Evolutionary conservation across 2,329 filamentous ascomycete genomes (phyloP), one percentile per base, ranked within the genome.

Genomic region (Alternaria conjuncta): DNA sequence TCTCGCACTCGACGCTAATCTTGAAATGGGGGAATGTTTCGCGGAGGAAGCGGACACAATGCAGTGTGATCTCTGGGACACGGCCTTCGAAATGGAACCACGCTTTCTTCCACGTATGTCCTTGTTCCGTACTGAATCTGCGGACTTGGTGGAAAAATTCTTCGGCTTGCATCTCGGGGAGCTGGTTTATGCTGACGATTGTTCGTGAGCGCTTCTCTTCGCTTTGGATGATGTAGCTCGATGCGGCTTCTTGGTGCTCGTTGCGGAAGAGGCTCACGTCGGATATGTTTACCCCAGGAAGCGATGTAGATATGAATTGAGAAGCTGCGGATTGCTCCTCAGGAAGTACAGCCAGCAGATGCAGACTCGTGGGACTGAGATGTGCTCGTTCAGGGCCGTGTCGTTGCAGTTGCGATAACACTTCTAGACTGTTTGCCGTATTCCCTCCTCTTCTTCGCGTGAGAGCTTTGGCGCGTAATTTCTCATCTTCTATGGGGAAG

Each of bases 1-100:
- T 93, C 80, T 93, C 91, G 45, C 91, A 81, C 78, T 93, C 91
- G 57, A 93, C 87, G 75, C 90, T 93, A 73, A 93, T 81, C 50
- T 72, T 83, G 50, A 83, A 81, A 5, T 70, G 25, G 83, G 80
- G 26, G 72, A 72, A 46, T 73, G 60, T 36, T 5, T 21, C 49
- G 3, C 53, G 72, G 54, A 87, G 86, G 66, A 92, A 75, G 70
- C 87, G 80, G 45, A 92, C 87, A 77, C 89, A 92, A 45, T 83
- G 74, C 21, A 88, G 79, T 25, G 86, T 88, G 51, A 88, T 87
- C 47, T 87, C 84, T 43, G 89, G 88, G 59, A 88, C 87, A 57
- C 90, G 87, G 63, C 91, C 91, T 87, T 93, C 90, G 70, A 92
- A 93, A 81, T 93, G 91, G 82, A 88, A 91, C 90, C 89, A 92